These are phyloP conservation scores for Trichosanthes truncata DNA, from an alignment of 306 rosid genomes.

Conservation along the genomic window DNA sequence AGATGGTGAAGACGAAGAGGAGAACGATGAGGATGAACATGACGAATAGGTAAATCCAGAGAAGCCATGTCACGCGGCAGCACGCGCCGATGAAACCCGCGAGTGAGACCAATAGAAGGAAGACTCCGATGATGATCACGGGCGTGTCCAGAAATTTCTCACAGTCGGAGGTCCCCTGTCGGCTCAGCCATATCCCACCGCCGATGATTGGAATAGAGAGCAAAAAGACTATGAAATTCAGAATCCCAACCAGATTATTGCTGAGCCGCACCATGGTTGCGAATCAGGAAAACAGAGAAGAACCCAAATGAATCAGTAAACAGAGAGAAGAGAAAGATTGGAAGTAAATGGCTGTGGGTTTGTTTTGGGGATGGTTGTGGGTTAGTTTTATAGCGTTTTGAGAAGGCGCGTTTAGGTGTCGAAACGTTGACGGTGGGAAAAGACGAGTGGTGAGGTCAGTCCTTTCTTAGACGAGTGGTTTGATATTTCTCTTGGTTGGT, in stretches of 20 bases:
- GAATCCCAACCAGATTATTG: conserved; percentile 53
- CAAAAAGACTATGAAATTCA: conserved; percentile 49
- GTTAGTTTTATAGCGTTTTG: not conserved
- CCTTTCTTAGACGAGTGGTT: not conserved
- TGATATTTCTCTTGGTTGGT: not conserved
- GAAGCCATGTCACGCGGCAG: conserved; percentile 51
- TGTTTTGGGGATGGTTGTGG: not conserved
- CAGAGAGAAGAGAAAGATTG: not conserved
- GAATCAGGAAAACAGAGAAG: not conserved
- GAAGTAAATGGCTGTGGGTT: not conserved
- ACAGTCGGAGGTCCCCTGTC: conserved; percentile 47
- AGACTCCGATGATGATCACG: conserved; percentile 46
- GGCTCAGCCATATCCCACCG: conserved; percentile 55
- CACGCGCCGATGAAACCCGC: conserved; percentile 76
- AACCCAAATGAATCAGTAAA: not conserved
- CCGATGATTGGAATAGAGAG: conserved; percentile 58
- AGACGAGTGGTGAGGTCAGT: not conserved
- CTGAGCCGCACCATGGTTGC: conserved; percentile 30
- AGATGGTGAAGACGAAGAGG: conserved; percentile 49
- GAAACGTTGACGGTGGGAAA: not conserved
- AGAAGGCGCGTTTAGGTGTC: not conserved
- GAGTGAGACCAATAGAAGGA: conserved; percentile 50
- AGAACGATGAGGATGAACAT: conserved; percentile 73
- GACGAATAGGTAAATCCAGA: conserved; percentile 63
- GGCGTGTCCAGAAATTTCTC: conserved; percentile 58